These are phyloP conservation scores for Calonectria multiphialidica DNA, from an alignment of 2,329 filamentous ascomycete species.

Conservation along the genomic window DNA sequence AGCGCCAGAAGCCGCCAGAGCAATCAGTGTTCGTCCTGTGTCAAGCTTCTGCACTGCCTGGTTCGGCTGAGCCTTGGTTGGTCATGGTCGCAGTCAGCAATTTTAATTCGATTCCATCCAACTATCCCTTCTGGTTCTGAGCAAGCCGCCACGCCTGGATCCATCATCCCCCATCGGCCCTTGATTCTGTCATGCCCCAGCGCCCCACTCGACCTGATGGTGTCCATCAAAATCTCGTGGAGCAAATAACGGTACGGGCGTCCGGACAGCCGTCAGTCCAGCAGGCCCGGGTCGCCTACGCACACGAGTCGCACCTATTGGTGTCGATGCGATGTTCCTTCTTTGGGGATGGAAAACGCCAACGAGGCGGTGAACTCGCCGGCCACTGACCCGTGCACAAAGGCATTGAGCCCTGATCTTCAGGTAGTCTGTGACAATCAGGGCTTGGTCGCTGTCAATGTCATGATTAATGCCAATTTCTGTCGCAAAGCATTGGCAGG, in stretches of 20 bases:
- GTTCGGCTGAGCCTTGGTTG: slow-evolving; percentile 20
- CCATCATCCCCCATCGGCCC: background rate
- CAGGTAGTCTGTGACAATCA: background rate
- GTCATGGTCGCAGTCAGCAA: slow-evolving; percentile 15
- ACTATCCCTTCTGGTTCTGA: background rate
- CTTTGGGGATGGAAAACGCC: background rate
- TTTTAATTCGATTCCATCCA: background rate
- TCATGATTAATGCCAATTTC: slow-evolving; percentile 10
- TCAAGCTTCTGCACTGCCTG: slow-evolving; percentile 17
- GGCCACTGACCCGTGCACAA: slow-evolving; percentile 11
- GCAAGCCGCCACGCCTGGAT: slow-evolving; percentile 13
- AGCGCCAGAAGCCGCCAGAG: slow-evolving; percentile 18
- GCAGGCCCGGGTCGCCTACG: background rate
- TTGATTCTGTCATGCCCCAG: slow-evolving; percentile 20
- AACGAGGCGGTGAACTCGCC: slow-evolving; percentile 20
- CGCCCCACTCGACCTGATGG: slow-evolving; percentile 15
- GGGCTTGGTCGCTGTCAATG: slow-evolving; percentile 13
- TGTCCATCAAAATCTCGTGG: slow-evolving; percentile 16
- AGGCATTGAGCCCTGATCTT: slow-evolving; percentile 4
- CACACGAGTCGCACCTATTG: slow-evolving; percentile 12
- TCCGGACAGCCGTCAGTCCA: slow-evolving; percentile 3
- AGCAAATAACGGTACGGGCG: background rate
- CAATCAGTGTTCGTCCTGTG: background rate
- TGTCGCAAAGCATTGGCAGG: background rate
- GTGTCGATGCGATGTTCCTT: background rate